Base-by-base conservation (phyloP, 768 basidiomycete genomes). In the Pleurotus tuoliensis region DNA sequence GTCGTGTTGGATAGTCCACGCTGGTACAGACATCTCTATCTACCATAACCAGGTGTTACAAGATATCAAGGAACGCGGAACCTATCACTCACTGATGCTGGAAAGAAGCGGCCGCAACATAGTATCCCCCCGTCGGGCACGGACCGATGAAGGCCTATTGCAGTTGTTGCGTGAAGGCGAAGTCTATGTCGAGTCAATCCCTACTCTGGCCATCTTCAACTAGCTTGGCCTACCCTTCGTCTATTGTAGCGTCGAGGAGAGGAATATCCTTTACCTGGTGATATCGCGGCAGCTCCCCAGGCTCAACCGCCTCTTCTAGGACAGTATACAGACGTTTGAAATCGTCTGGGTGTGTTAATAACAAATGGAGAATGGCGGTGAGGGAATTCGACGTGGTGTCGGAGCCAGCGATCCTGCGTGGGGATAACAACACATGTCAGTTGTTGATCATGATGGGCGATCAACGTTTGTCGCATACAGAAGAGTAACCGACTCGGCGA, bases 11-110 rank as follows among this genome's bases (percentile, higher is more conserved):
- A 72, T 63, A 0, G 71, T 71, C 62, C 66, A 73, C 4, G 68
- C 66, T 0, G 73, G 72, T 5, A 67, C 70, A 18, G 68, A 70
- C 27, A 74, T 61, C 34, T 69, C 67, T 11, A 66, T 69, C 69
- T 68, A 34, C n/a, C 25, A 34, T 24, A 51, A 20, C 41, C 37
- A 24, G 3, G 30, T 34, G 30, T 34, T 34, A 34, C 30, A 34
- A 34, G 30, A 34, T 34, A 34, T 34, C 30, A 34, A 34, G 30
- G 30, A 9, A 34, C 30, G 2, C 30, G 30, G 30, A 11, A 34
- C n/a, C 20, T 3, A n/a, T 50, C 9, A 63, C 64, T 55, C 25
- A 69, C 67, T n/a, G 71, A 71, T 57, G 58, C 50, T 43, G 66
- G 63, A 60, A 73, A 64, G 53, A 61, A 61, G 38, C 57, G 44